Evolutionary conservation across 768 basidiomycete species (phyloP), one percentile per base, ranked within the genome.

Genomic region (Mycena haematopus): DNA sequence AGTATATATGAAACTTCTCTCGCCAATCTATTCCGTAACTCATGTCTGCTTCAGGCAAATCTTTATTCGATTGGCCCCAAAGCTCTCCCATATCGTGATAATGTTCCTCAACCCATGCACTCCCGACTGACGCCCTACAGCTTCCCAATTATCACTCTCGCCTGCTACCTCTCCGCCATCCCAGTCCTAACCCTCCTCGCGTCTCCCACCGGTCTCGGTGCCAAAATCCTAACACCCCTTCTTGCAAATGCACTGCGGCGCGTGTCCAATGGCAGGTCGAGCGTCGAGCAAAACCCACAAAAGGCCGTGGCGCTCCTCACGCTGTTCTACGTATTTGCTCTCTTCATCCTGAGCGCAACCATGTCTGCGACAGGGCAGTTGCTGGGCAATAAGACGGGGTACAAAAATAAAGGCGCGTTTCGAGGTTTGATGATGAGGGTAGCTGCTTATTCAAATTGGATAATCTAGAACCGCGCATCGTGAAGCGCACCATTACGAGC

Each of bases 321-420:
- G 1, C 42, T 33, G 14, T 52, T 53, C 27, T 60, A 60, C 44
- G 10, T 60, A 2, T 15, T 35, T 10, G 13, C 21, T 14, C 33
- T 60, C 6, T 60, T 46, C 36, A 46, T 60, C 3, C n/a, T 15
- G n/a, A 60, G 59, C 44, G 59, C 59, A 19, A 15, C 17, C 21
- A 53, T 60, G 52, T 53, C 52, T 10, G 44, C n/a, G 9, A 46
- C 42, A 10, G 59, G 19, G 22, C 59, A 60, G n/a, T 42, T 60
- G 0, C n/a, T 60, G 14, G 59, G 59, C 0, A 60, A 60, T 31
- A 9, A 31, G 29, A 36, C 36, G 36, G 36, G 36, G 14, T 36
- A 36, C 13, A 36, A 36, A 11, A 36, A 36, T 36, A 36, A 36
- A 36, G 36, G 36, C 13, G 11, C 13, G 36, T 10, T 11, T 36